Evolutionary conservation across 257 asterid genomes (phyloP), one percentile per base, ranked within the genome.

Genomic region (Solanum pinnatisectum): DNA sequence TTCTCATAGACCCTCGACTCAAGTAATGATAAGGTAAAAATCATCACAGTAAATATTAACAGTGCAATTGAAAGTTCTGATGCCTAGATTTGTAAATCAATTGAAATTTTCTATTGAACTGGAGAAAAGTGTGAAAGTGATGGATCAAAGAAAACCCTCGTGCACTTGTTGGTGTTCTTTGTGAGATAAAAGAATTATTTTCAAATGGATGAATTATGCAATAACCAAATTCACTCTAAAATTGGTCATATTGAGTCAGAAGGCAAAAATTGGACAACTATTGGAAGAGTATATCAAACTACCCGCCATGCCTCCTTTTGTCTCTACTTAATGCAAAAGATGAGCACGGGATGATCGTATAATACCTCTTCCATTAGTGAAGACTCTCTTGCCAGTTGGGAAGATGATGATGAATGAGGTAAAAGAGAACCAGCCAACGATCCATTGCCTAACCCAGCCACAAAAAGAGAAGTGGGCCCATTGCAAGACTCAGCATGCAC

Each of bases 291-390:
- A 78, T 78, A 78, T 42, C 84, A 42, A 79, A 79, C 67, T 15
- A 44, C 65, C 67, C 3, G 27, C 65, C 85, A 73, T 35, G 63
- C 84, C 44, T 23, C 16, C 44, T 87, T 42, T 60, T 42, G 52
- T 22, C 42, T 71, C 46, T 84, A 72, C 81, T 46, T 73, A 63
- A 23, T 49, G 59, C 22, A 68, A 87, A 89, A 81, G 82, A 82
- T 49, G 70, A 86, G 72, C 36, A 49, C 3, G 84, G 16, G 60
- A 67, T 59, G 72, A 46, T 71, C 27, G 79, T 37, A 65, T 32
- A 39, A 85, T 88, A 96, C 99, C 99, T 97, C 99, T 89, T 97
- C 99, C 95, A 94, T 90, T 87, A 94, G 83, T 72, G 98, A 94
- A 86, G 96, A 91, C 36, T 96, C 98, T 90, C 96, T 92, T 52